Base-by-base conservation (phyloP, 192 early-diverging fungal genomes). In the Podila verticillata region DNA sequence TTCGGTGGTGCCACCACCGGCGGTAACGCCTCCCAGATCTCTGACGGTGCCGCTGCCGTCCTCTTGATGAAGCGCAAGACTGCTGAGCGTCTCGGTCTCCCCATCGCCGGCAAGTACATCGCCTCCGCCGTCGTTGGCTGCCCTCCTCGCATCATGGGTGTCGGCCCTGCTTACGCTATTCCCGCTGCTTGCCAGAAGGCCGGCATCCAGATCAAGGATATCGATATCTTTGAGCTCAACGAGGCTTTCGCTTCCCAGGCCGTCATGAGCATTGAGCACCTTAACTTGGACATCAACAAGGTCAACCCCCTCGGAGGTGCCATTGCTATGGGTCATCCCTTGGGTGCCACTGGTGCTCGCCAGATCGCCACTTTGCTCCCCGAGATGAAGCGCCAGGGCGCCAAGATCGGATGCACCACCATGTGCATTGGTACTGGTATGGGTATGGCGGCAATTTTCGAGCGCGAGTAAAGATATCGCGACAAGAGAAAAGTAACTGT, bases 261-360 rank as follows among this genome's bases (percentile, higher is more conserved):
- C 17, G 91, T 97, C 47, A 97, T 95, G 90, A 94, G 89, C 65
- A 89, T 95, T 48, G 91, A 97, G 84, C 93, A 95, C 82, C 91
- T 96, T 48, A 91, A 90, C 29, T 92, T 99, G 62, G 88, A 90
- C 72, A 78, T 92, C 81, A 90, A 94, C 66, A 98, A 95, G 91
- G 95, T 98, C 81, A 99, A 99, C 88, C 96, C 96, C 57, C 94
- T 96, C 90, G 98, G 98, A 68, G 98, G 98, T 72, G 98, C 98
- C 39, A 99, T 99, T 67, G 95, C 98, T 30, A 91, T 98, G 69
- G 98, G 98, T 68, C 98, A 99, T 83, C 63, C 77, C 34, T 83
- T 95, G 74, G 94, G 96, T 61, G 90, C 89, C 83, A 98, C 97
- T 36, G 97, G 98, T 83, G 96, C 98, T 12, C 92, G 98, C 72